These are phyloP conservation scores for Acmispon strigosus DNA, from an alignment of 306 rosid genomes.

Conservation along the genomic window DNA sequence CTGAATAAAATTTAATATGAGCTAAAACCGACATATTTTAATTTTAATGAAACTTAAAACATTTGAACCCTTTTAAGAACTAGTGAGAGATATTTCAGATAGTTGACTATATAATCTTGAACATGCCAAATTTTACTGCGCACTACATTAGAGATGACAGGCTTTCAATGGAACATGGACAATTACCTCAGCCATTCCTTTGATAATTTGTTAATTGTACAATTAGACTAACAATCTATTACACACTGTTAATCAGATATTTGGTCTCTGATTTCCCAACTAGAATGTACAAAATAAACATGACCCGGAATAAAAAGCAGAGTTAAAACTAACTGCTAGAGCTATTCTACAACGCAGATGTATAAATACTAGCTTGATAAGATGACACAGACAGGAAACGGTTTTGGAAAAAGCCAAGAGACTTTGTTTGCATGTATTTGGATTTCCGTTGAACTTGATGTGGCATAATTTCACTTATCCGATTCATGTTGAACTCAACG, in stretches of 20 bases:
- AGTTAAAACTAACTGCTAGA: constrained; percentile 17
- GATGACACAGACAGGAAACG: neutral
- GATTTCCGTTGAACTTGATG: too few relatives aligned
- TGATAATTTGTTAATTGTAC: neutral
- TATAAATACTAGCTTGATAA: constrained; percentile 2
- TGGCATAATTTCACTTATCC: too few relatives aligned
- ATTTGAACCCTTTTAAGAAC: too few relatives aligned
- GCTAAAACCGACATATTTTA: too few relatives aligned
- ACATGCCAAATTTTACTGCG: neutral
- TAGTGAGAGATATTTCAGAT: too few relatives aligned
- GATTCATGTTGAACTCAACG: too few relatives aligned
- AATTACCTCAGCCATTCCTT: neutral
- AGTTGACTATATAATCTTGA: too few relatives aligned
- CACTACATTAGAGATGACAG: too few relatives aligned
- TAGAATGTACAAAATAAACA: neutral
- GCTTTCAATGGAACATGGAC: too few relatives aligned
- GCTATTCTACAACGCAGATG: constrained; percentile 9
- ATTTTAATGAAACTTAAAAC: too few relatives aligned
- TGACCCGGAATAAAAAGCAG: neutral
- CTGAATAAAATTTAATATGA: too few relatives aligned
- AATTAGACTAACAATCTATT: constrained; percentile 22
- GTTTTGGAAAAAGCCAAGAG: neutral
- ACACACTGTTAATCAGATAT: constrained; percentile 9
- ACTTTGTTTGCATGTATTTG: neutral
- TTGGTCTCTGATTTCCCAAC: constrained; percentile 4